Evolutionary conservation across 1,284 basidiomycete species (phyloP).

Genomic region (Apiotrichum veenhuisii): DNA sequence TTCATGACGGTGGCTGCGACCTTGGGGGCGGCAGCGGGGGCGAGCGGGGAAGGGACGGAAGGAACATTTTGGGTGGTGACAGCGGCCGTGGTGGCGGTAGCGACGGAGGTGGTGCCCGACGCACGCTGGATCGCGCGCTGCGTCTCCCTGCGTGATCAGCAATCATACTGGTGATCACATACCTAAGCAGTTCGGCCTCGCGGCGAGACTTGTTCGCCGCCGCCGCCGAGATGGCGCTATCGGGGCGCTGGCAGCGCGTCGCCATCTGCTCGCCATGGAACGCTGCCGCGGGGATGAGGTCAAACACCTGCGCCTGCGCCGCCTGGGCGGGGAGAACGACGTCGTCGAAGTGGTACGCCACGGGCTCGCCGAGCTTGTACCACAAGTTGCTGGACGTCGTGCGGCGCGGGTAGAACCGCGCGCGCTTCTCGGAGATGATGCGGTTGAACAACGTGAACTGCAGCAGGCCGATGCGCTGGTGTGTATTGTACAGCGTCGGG

Average conservation of each 20-base stretch:
- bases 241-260: conserved; percentile 9
- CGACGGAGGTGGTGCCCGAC: too few species aligned
- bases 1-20: background rate
- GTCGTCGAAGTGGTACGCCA: background rate
- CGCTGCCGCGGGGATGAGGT: conserved; percentile 7
- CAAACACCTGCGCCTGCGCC: conserved; percentile 4
- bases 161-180: background rate
- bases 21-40: background rate
- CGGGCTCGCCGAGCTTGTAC: background rate
- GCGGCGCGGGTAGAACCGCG: conserved; percentile 8
- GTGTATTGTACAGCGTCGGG: background rate
- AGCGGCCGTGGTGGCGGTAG: background rate
- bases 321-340: conserved; percentile 3
- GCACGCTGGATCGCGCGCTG: background rate
- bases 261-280: conserved; percentile 3
- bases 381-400: conserved; percentile 1
- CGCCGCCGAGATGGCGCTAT: conserved; percentile 6
- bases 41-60: background rate
- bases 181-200: conserved; percentile 3
- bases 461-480: conserved; percentile 8
- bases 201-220: conserved; percentile 3
- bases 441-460: conserved; percentile 13
- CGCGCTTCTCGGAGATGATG: background rate
- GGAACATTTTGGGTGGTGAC: background rate
- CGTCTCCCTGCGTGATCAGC: background rate